Base-by-base conservation (phyloP, 1,139 yeast genomes). In the Candida sp. region DNA sequence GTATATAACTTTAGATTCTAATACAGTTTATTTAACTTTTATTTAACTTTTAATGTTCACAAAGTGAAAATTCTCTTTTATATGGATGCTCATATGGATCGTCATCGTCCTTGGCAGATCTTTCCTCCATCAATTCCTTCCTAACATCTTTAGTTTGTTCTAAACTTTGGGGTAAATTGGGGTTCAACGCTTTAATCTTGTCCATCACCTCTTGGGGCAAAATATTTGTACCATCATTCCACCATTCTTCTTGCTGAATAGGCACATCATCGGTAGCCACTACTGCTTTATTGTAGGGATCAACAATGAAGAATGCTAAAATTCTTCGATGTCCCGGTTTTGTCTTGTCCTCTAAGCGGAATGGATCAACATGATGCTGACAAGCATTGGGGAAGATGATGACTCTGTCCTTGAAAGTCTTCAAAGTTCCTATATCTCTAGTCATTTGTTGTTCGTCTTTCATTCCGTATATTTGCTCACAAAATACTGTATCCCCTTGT, bases 241-340 rank as follows among this genome's bases (percentile, higher is more conserved):
- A 62, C 75, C 76, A 71, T n/a, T 54, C 57, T 33, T 52, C 40
- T 49, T 70, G 75, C 49, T 71, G 77, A 1, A 75, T 75, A 3
- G 76, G 75, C 0, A 72, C 75, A 7, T 56, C 53, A 5, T 56
- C 64, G 0, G 73, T 60, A 4, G 69, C 40, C 4, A 57, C 46
- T 1, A 69, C 69, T 15, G 43, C 42, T 4, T 59, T 53, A 43
- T 70, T 64, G 49, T 56, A 48, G 1, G 77, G 77, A 48, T 72
- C 77, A 29, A 63, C 66, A 8, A 73, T 27, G 46, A 72, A 72
- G 49, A 69, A 66, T 43, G 76, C 69, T 44, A 73, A 54, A 38
- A 73, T 70, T 51, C 67, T 70, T 34, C 76, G 55, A 47, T 63
- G 64, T 2, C 78, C 78, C 0, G 62, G 58, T 43, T 61, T 70